phyloP scores from a whole-genome alignment of 2,329 filamentous ascomycete species.

The Pseudogymnoascus pannorum region DNA sequence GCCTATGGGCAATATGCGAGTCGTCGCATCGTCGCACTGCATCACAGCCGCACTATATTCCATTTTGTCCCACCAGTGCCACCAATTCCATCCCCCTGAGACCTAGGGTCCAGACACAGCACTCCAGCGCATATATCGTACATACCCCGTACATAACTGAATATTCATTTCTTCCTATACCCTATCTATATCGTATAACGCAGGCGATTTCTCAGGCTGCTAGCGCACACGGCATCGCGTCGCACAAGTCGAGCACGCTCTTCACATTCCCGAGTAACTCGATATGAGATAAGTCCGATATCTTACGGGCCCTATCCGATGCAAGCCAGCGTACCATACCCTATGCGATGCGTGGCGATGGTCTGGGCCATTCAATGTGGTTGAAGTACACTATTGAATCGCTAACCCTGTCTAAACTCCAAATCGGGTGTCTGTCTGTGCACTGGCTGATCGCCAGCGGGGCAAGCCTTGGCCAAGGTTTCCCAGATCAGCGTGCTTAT shows the following conservation, averaged over 20 bases:
- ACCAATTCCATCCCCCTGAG: background rate
- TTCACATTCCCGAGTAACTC: background rate
- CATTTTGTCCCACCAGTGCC: background rate
- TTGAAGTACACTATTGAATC: background rate
- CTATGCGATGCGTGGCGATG: background rate
- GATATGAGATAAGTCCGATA: background rate
- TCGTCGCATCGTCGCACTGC: background rate
- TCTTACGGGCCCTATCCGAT: background rate
- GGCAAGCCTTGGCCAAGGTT: background rate
- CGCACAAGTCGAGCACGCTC: background rate
- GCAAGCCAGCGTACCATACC: background rate
- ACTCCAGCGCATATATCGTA: background rate
- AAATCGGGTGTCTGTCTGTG: constrained; percentile 1
- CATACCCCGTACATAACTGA: constrained; percentile 5
- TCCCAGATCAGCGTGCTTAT: background rate
- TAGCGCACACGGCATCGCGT: constrained; percentile 2
- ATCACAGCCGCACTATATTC: constrained; percentile 2
- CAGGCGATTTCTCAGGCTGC: background rate
- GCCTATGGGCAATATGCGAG: background rate
- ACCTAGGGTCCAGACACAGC: background rate
- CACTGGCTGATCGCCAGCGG: background rate
- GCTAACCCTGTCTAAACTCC: background rate
- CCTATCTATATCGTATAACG: background rate
- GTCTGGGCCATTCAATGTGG: background rate
- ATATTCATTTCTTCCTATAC: background rate